A percentile compares a stretch with the other conserved stretches of the same genome.
Conservation (phyloP, 2,329 filamentous ascomycete species). For the Rhynchosporium agropyri region DNA sequence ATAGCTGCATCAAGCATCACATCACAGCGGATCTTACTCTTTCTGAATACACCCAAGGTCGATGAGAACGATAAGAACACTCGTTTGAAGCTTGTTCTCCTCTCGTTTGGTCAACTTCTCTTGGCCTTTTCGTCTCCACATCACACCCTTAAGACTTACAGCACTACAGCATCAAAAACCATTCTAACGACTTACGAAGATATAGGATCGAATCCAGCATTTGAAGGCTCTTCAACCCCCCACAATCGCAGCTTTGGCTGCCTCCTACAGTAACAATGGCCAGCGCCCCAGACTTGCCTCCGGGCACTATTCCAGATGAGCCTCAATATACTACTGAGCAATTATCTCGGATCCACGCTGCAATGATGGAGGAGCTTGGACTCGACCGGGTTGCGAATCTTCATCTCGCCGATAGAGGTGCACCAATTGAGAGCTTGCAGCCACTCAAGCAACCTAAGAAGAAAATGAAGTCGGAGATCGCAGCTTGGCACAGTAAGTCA, state of each 20-base stretch:
- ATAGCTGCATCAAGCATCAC: no score
- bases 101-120: not conserved
- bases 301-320: not conserved
- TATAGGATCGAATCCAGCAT: not conserved
- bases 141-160: not conserved
- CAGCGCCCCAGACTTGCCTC: not conserved
- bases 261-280: not conserved
- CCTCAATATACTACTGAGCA: not conserved
- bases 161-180: not conserved
- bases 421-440: constrained; percentile 1
- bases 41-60: not conserved
- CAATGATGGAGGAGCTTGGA: constrained; percentile 39
- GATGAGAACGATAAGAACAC: not conserved
- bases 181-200: not conserved
- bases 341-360: constrained; percentile 8
- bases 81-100: no score
- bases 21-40: not conserved
- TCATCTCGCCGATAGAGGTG: constrained; percentile 33
- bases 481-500: constrained; percentile 35
- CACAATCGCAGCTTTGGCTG: not conserved
- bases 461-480: constrained; percentile 13
- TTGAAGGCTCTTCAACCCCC: not conserved
- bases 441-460: not conserved
- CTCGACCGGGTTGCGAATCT: constrained; percentile 35
- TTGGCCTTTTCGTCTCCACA: no score